Percentiles rank a stretch among this genome's conserved stretches.
These are phyloP conservation scores for Vigna nakashimae DNA, from an alignment of 306 rosid genomes.

Conservation along the genomic window DNA sequence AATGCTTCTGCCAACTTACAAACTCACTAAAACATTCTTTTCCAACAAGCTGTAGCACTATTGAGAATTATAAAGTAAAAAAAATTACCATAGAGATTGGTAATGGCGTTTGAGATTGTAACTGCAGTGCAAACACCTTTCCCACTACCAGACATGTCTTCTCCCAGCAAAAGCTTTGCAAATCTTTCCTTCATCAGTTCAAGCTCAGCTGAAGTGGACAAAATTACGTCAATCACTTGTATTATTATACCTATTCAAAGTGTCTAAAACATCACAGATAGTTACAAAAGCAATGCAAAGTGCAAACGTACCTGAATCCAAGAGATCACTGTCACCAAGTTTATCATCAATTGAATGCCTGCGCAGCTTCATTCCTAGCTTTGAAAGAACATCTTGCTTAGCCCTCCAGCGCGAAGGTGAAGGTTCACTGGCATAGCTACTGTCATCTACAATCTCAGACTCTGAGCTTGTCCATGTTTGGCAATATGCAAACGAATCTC, in stretches of 20 bases:
- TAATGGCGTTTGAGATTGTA: constrained; percentile 90
- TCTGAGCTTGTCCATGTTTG: constrained; percentile 67
- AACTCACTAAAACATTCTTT: neutral
- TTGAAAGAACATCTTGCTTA: constrained; percentile 50
- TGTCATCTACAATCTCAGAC: constrained; percentile 69
- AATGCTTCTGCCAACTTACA: neutral
- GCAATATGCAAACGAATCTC: constrained; percentile 60
- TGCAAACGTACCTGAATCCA: constrained; percentile 68
- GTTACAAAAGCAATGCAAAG: neutral
- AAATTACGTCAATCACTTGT: constrained; percentile 26
- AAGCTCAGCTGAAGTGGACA: constrained; percentile 56
- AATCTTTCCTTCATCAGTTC: constrained; percentile 92
- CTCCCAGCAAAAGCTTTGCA: constrained; percentile 91
- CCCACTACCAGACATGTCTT: constrained; percentile 99
- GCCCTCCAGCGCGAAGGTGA: constrained; percentile 68
- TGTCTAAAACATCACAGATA: neutral
- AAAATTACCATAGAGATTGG: constrained; percentile 93
- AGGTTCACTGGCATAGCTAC: constrained; percentile 67
- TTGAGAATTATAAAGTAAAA: neutral
- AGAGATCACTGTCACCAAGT: constrained; percentile 54
- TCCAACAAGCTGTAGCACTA: neutral
- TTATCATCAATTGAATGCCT: constrained; percentile 48
- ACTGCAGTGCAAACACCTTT: constrained; percentile 95
- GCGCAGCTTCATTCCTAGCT: constrained; percentile 58
- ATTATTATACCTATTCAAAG: neutral